Evolutionary conservation across 305 asterid species (phyloP), one percentile per base, ranked within the genome.

Genomic region (Fraxinus xanthoxyloides): DNA sequence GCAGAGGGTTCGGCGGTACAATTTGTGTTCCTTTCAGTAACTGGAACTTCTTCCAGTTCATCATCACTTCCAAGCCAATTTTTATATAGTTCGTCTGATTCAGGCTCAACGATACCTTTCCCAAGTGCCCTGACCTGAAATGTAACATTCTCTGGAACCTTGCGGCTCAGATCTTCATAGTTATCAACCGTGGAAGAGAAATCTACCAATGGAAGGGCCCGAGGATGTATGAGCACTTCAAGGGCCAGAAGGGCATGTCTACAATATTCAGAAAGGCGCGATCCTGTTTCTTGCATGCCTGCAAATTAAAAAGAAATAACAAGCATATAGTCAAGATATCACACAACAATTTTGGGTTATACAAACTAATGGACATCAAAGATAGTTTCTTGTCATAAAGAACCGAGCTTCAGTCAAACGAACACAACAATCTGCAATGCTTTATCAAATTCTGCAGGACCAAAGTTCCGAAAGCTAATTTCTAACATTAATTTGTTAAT

Each of bases 221-320:
- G 87, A 10, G 94, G 98, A 87, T 92, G 98, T 80, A 90, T 85
- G 87, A 95, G 92, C 84, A 90, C 94, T 87, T 93, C 94, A 87
- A 95, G 84, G 79, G 93, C 80, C 87, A 89, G 87, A 84, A 93
- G 88, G 30, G 98, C 97, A 56, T 85, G 91, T 56, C 90, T 81
- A 81, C 97, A 92, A 83, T 61, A 87, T 43, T 88, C 91, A 3
- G 90, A 88, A 72, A 91, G 83, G 76, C 80, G 88, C 35, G 95
- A 91, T 79, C 92, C 93, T 19, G 89, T 84, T 83, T 87, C 93
- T 85, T 38, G 90, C 73, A 69, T 73, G 79, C 98, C 98, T 95
- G 88, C 84, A 87, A 31, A 70, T 31, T 70, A 70, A 70, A 70
- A 15, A 70, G 75, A 32, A 70, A 70, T 17, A 30, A 31, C 38